Conservation (phyloP, 495 filamentous ascomycete species). For the Alectoria sarmentosa region DNA sequence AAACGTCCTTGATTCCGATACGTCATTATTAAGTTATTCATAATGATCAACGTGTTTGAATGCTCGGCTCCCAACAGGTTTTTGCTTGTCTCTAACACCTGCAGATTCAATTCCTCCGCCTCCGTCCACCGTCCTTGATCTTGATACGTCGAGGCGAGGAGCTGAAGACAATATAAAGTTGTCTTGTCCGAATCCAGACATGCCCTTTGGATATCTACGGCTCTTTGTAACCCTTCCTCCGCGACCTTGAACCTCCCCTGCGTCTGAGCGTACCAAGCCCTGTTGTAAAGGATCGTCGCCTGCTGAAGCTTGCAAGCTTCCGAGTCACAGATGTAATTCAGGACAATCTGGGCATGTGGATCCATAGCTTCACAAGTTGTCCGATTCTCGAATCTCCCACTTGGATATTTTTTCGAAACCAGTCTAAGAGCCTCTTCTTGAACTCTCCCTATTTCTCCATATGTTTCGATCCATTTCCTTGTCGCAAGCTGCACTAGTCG, state of each 20-base stretch:
- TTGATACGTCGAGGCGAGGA: no score
- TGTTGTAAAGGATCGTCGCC: constrained; percentile 30
- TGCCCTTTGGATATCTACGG: no score
- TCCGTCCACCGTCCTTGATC: no score
- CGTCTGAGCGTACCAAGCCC: constrained; percentile 27
- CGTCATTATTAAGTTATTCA: neutral
- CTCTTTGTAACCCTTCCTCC: no score
- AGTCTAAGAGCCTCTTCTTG: constrained; percentile 33
- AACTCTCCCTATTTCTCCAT: constrained; percentile 34
- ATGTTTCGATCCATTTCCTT: constrained; percentile 36
- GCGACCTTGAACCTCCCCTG: constrained; percentile 8
- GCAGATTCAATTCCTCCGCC: neutral
- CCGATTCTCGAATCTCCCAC: constrained; percentile 31
- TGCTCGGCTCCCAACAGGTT: neutral
- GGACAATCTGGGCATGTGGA: constrained; percentile 19
- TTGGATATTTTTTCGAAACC: constrained; percentile 36
- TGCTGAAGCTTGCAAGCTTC: constrained; percentile 25
- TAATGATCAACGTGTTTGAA: neutral
- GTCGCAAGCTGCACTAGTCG: constrained; percentile 42
- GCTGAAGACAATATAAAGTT: no score
- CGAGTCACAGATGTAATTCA: constrained; percentile 9
- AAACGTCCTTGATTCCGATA: neutral
- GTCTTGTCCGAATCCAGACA: no score
- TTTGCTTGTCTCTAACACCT: neutral
- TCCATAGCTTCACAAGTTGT: constrained; percentile 27